These are phyloP conservation scores for Panicum hallii DNA, from an alignment of 202 grass and related monocot species.

Conservation along the genomic window DNA sequence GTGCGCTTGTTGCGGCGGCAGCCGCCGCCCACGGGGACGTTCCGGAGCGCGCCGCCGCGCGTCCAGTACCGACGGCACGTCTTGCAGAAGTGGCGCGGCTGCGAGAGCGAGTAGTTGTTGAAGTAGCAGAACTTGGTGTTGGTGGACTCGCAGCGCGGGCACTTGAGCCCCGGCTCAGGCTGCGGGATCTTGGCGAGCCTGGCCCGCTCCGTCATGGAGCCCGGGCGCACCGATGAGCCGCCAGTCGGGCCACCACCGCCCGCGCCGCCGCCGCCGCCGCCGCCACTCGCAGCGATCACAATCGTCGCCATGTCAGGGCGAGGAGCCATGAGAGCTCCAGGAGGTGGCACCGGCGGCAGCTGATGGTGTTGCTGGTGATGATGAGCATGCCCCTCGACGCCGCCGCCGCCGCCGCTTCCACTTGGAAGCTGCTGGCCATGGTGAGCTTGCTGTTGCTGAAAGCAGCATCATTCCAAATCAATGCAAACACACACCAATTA, in stretches of 20 bases:
- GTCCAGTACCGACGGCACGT: slow-evolving; percentile 98
- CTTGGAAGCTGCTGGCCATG: slow-evolving; percentile 49
- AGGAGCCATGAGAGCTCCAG: slow-evolving; percentile 39
- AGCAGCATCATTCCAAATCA: slow-evolving; percentile 52
- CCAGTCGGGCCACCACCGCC: slow-evolving; percentile 18
- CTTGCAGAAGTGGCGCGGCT: slow-evolving; percentile 99
- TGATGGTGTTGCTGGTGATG: slow-evolving; percentile 47
- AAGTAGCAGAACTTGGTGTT: slow-evolving; percentile 99
- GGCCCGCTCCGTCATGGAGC: slow-evolving; percentile 77
- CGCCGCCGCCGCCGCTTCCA: not conserved
- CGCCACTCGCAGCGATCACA: not conserved
- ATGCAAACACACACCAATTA: slow-evolving; percentile 9
- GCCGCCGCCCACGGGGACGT: slow-evolving; percentile 85
- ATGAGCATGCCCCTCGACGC: slow-evolving; percentile 37
- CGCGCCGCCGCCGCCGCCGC: slow-evolving; percentile 23
- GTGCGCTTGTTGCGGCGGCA: slow-evolving; percentile 93
- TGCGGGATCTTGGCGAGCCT: slow-evolving; percentile 78
- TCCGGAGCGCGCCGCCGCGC: slow-evolving; percentile 80
- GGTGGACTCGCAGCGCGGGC: slow-evolving; percentile 89
- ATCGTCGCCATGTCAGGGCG: slow-evolving; percentile 46
- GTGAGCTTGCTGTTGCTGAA: slow-evolving; percentile 53
- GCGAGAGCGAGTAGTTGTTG: slow-evolving; percentile 96
- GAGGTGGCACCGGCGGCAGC: slow-evolving; percentile 41
- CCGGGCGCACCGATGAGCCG: slow-evolving; percentile 36
- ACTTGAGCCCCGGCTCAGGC: slow-evolving; percentile 90